phyloP scores from a whole-genome alignment of 495 filamentous ascomycete genomes.

The Penicillium longicatenatum region DNA sequence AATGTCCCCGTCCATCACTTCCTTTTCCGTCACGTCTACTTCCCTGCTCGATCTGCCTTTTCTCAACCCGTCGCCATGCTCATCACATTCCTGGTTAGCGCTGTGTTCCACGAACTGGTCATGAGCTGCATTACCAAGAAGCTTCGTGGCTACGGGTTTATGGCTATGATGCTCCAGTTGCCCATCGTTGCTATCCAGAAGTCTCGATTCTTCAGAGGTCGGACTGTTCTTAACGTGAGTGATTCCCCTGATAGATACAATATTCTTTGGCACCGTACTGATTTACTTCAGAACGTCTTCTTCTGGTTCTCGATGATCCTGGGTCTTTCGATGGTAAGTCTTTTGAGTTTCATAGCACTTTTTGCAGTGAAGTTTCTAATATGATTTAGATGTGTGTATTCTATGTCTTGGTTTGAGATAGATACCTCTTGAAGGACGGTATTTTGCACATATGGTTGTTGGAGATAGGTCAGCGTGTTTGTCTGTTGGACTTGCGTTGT shows the following conservation, averaged over 20 bases:
- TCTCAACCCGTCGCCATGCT: constrained; percentile 79
- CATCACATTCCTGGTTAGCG: constrained; percentile 89
- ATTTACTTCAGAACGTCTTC: constrained; percentile 63
- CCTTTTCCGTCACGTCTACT: constrained; percentile 92
- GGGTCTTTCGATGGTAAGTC: constrained; percentile 79
- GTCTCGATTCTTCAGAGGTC: constrained; percentile 69
- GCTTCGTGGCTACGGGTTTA: constrained; percentile 87
- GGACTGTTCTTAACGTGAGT: constrained; percentile 72
- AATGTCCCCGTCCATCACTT: constrained; percentile 99
- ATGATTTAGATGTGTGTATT: constrained; percentile 54
- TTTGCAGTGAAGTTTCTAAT: constrained; percentile 8
- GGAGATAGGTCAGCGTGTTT: too few species aligned
- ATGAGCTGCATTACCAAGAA: constrained; percentile 99
- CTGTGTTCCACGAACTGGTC: constrained; percentile 89
- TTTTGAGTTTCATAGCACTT: not conserved
- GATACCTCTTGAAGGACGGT: not conserved
- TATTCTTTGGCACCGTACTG: too few species aligned
- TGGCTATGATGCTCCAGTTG: constrained; percentile 94
- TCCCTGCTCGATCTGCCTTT: constrained; percentile 70
- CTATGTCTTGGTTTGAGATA: constrained; percentile 53
- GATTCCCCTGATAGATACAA: too few species aligned
- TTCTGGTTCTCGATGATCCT: constrained; percentile 97
- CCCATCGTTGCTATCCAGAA: constrained; percentile 91
- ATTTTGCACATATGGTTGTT: constrained; percentile 4
- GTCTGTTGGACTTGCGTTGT: not conserved